Percentiles rank a stretch among this genome's conserved stretches.
These are phyloP conservation scores for Ensete glaucum DNA, from an alignment of 176 grass and related monocot genomes.

Conservation along the genomic window DNA sequence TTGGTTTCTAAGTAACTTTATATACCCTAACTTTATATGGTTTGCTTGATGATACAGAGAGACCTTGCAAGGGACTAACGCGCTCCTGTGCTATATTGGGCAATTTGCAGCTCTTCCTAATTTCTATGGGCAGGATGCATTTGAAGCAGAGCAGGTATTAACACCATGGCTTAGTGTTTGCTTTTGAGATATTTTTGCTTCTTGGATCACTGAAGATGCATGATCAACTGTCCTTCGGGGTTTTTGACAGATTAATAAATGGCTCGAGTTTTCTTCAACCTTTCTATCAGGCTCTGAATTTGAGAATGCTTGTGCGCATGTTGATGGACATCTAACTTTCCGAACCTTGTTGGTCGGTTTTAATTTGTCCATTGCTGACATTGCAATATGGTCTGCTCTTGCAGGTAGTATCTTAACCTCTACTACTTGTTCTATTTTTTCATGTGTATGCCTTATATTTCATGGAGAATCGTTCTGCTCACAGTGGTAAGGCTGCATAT, in stretches of 20 bases:
- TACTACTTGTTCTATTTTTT: background rate
- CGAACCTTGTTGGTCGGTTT: slow-evolving; percentile 73
- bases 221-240: slow-evolving; percentile 1
- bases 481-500: slow-evolving; percentile 13
- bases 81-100: slow-evolving; percentile 53
- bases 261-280: slow-evolving; percentile 54
- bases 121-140: slow-evolving; percentile 52
- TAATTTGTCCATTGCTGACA: slow-evolving; percentile 62
- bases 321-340: slow-evolving; percentile 49
- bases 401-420: slow-evolving; percentile 35
- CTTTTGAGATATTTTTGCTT: slow-evolving; percentile 1
- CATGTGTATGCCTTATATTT: background rate
- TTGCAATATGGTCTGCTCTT: slow-evolving; percentile 69
- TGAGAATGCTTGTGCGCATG: slow-evolving; percentile 48
- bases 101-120: slow-evolving; percentile 38
- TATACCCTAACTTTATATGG: slow-evolving; percentile 2
- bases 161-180: slow-evolving; percentile 1
- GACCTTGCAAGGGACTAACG: slow-evolving; percentile 52
- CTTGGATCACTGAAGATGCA: background rate
- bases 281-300: slow-evolving; percentile 73
- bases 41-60: slow-evolving; percentile 33
- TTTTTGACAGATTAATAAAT: slow-evolving; percentile 68
- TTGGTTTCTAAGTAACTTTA: slow-evolving; percentile 12
- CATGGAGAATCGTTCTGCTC: background rate
- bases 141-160: slow-evolving; percentile 57